Base-by-base conservation (phyloP, 768 basidiomycete genomes). In the Omphalotus guepiniiformis region DNA sequence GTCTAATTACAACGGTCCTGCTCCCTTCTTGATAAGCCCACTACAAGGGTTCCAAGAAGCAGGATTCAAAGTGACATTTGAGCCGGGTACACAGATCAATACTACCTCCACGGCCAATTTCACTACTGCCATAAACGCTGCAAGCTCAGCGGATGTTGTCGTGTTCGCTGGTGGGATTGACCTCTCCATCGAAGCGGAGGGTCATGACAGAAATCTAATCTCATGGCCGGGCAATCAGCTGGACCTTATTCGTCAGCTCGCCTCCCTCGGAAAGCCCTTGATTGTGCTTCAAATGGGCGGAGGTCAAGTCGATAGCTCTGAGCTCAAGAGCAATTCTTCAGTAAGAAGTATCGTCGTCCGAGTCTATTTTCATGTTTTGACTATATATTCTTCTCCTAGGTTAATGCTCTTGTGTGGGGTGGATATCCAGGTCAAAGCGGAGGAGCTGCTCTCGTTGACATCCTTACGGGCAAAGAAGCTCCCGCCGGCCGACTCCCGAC, bases 391-490 rank as follows among this genome's bases (percentile, higher is more conserved):
- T 53, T 19, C 9, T 22, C 18, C 26, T 30, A 78, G 77, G 72
- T 80, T 34, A 76, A 74, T 52, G 72, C 77, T 0, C 65, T 80
- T 32, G 18, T 80, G 11, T 80, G 78, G 78, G 79, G 65, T 13
- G 79, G 79, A 3, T 82, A 79, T 56, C 78, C 77, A 1, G 74
- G 77, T 4, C 77, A 79, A 53, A 74, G 71, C 51, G 79, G 77
- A 2, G 80, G 79, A 21, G 66, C 70, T 6, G 79, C 79, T 2
- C 48, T 81, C 19, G 70, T 74, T 39, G 76, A 81, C 47, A 75
- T 79, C 48, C 42, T 82, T 6, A 69, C 58, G 1, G 79, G 80
- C 19, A 77, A 75, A 42, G 63, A 61, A 18, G 68, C 79, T 1
- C 79, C 79, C 11, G 71, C 79, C 4, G 80, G 79, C 15, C 77